Evolutionary conservation across 2,329 filamentous ascomycete species (phyloP).

Genomic region (Epichloe elymi): DNA sequence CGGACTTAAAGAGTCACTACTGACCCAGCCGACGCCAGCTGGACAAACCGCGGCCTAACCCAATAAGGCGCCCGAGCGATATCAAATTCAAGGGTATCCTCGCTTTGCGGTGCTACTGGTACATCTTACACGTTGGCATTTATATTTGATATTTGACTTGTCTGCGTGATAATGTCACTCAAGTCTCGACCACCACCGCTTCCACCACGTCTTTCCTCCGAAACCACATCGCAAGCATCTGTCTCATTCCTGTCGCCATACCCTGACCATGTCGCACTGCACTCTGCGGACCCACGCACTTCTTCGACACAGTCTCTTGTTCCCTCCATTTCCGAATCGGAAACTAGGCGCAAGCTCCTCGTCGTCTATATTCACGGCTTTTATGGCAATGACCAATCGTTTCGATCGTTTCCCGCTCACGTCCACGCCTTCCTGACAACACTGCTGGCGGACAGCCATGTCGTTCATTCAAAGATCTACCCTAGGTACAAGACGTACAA

Average conservation of each 20-base stretch:
- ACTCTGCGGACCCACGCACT: constrained; percentile 28
- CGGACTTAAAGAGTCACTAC: neutral
- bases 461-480: constrained; percentile 78
- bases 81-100: no score
- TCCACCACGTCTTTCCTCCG: neutral
- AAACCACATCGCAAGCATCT: neutral
- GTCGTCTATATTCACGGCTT: constrained; percentile 84
- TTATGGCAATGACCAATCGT: constrained; percentile 77
- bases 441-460: constrained; percentile 56
- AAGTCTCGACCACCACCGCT: neutral
- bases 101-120: no score
- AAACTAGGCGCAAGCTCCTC: constrained; percentile 45
- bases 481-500: constrained; percentile 67
- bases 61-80: neutral
- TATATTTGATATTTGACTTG: neutral
- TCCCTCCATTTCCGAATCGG: constrained; percentile 12
- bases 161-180: neutral
- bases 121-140: no score
- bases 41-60: neutral
- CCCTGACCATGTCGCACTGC: neutral
- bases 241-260: neutral
- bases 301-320: constrained; percentile 35
- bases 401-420: constrained; percentile 77
- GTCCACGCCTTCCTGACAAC: constrained; percentile 62
- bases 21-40: neutral